Base-by-base conservation (phyloP, 1,139 yeast genomes). In the Geotrichum australiense region DNA sequence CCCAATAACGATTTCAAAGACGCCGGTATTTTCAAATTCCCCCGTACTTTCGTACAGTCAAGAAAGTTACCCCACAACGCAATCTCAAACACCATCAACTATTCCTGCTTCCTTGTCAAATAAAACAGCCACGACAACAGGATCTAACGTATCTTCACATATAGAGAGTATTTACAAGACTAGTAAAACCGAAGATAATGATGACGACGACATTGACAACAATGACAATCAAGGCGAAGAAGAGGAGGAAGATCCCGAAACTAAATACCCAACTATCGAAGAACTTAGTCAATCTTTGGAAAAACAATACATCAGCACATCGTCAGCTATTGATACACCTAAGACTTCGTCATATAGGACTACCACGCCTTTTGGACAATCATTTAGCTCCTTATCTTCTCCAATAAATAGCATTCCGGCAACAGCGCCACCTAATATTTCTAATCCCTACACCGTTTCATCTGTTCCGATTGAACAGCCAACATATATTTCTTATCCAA, bases 221-320 rank as follows among this genome's bases (percentile, higher is more conserved):
- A 26, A n/a, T 10, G 14, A 6, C 14, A 26, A 8, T n/a, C n/a
- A 26, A 7, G 54, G 52, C 34, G 42, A 41, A 25, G 50, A 45
- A 21, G 29, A 16, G 28, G 32, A 48, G 28, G 54, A 46, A 12
- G 51, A 50, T 12, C 50, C 55, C 7, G 52, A 50, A 15, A 35
- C 51, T 11, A 47, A 61, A 35, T 62, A 49, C 48, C 66, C 66
- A 3, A 52, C 65, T 0, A 57, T 62, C 19, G 66, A 62, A 41
- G 65, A 60, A 39, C 55, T 62, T 35, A 54, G 60, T 12, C 44
- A 45, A 35, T 48, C 50, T 12, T 38, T 58, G 36, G 57, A 53
- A 36, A 49, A 45, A 30, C 47, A 50, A 14, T 43, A 52, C 18
- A 49, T 53, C 32, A 47, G 42, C 12, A 47, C 47, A 35, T 46